phyloP scores from a whole-genome alignment of 2,329 filamentous ascomycete species.

The Pseudonectria buxi region DNA sequence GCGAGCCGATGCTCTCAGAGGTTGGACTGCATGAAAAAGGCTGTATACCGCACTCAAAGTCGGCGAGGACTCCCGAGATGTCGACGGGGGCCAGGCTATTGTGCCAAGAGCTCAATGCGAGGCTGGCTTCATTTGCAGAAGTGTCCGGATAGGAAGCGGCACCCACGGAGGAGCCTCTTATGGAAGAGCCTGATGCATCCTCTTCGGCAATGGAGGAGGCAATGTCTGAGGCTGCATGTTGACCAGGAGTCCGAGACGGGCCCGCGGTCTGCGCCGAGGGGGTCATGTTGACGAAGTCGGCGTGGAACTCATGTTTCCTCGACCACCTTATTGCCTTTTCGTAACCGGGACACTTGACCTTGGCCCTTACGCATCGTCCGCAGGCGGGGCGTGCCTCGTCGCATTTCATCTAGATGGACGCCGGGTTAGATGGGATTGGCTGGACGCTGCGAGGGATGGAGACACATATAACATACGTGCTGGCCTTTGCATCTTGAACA shows the following conservation, averaged over 20 bases:
- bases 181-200: neutral
- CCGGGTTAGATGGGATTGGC: too few species aligned
- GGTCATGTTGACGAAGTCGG: neutral
- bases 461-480: conserved; percentile 4
- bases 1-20: too few species aligned
- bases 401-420: conserved; percentile 8
- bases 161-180: neutral
- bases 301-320: conserved; percentile 7
- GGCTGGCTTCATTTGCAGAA: neutral
- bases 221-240: neutral
- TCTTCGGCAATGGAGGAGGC: conserved; percentile 1
- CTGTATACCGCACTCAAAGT: neutral
- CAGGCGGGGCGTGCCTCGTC: conserved; percentile 8
- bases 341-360: conserved; percentile 8
- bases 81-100: neutral
- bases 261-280: neutral
- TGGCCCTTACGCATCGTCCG: conserved; percentile 7
- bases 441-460: neutral
- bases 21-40: too few species aligned
- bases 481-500: conserved; percentile 11
- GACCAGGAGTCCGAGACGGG: conserved; percentile 1
- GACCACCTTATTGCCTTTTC: conserved; percentile 8
- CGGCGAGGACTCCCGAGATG: neutral
- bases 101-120: conserved; percentile 3
- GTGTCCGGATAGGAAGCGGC: neutral